Conservation (phyloP, 345 rosid genomes). For the Moricandia arvensis region DNA sequence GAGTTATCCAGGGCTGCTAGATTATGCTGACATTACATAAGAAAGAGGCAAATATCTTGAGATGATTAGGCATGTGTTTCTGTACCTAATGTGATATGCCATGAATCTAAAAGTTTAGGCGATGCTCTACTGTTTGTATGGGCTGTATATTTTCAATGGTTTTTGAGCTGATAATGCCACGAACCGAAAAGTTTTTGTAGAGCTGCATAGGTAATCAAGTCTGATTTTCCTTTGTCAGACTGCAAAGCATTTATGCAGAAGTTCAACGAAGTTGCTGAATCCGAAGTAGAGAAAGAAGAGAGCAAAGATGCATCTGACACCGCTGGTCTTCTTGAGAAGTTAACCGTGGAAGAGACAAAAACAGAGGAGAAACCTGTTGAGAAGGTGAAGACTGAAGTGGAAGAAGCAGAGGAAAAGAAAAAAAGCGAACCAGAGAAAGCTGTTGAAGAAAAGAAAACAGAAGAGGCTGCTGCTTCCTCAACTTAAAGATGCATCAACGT, state of each 20-base stretch:
- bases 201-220: neutral
- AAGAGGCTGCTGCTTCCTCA: conserved; percentile 40
- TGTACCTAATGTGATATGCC: no score
- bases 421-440: conserved; percentile 34
- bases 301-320: conserved; percentile 67
- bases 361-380: conserved; percentile 11
- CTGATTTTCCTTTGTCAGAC: conserved; percentile 43
- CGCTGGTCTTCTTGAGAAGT: conserved; percentile 68
- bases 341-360: conserved; percentile 63
- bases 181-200: neutral
- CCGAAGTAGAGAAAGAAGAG: conserved; percentile 60
- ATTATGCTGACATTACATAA: neutral
- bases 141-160: neutral
- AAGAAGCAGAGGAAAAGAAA: conserved; percentile 43
- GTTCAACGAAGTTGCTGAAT: conserved; percentile 71
- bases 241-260: conserved; percentile 81
- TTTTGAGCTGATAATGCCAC: neutral
- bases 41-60: neutral
- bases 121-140: no score
- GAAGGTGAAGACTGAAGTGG: conserved; percentile 34
- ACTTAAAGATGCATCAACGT: neutral
- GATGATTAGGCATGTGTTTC: neutral
- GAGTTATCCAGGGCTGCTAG: no score
- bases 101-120: no score
- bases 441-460: conserved; percentile 51